Conservation (phyloP, 2,329 filamentous ascomycete genomes). For the Botryotinia convoluta region DNA sequence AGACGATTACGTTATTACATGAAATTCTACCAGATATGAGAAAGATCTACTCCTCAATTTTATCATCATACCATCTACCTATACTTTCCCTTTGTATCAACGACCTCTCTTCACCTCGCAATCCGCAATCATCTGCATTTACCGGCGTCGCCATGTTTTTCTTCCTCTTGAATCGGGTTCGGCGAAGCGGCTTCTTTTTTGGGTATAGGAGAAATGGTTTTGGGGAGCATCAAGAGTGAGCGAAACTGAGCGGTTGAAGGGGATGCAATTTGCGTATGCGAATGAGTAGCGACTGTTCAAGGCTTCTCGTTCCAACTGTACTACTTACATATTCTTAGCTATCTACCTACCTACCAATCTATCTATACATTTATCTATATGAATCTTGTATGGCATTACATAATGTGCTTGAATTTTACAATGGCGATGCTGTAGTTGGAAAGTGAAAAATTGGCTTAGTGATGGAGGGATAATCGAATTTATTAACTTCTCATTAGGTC, state of each 20-base stretch:
- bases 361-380: background rate
- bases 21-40: background rate
- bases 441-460: too few species aligned
- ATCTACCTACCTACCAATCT: background rate
- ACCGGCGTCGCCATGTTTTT: background rate
- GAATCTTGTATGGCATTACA: background rate
- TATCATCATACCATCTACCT: constrained; percentile 1
- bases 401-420: background rate
- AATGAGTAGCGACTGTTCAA: background rate
- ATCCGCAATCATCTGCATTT: constrained; percentile 5
- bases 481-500: background rate
- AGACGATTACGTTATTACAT: background rate
- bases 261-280: background rate
- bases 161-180: constrained; percentile 1
- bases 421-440: background rate
- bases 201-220: constrained; percentile 10
- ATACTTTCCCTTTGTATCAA: background rate
- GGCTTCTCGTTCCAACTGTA: constrained; percentile 6
- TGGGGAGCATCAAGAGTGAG: background rate
- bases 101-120: background rate
- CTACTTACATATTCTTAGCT: constrained; percentile 11
- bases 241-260: background rate
- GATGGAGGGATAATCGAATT: background rate
- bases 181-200: constrained; percentile 1
- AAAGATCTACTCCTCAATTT: background rate